Percentiles rank a stretch among this genome's conserved stretches.
These are phyloP conservation scores for Hygrophorus pudorinus DNA, from an alignment of 768 basidiomycete species.

Conservation along the genomic window DNA sequence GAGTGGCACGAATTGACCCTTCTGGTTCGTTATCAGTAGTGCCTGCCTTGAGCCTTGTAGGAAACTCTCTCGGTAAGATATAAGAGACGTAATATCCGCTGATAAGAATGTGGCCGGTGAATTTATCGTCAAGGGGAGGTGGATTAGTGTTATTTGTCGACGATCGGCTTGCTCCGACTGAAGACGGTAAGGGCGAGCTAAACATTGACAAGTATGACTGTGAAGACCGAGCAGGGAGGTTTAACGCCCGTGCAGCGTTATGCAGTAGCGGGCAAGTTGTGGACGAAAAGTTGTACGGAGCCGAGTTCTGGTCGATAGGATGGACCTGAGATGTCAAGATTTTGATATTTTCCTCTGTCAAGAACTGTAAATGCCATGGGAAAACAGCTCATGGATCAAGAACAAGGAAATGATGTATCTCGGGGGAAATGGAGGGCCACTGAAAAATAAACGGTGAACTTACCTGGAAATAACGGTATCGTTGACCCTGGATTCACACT, in stretches of 20 bases:
- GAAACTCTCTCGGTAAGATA: constrained; percentile 62
- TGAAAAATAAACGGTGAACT: constrained; percentile 10
- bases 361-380: neutral
- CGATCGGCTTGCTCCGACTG: constrained; percentile 22
- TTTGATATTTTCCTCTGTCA: constrained; percentile 70
- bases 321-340: constrained; percentile 66
- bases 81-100: constrained; percentile 71
- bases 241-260: constrained; percentile 60
- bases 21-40: constrained; percentile 22
- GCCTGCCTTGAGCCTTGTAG: constrained; percentile 16
- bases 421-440: neutral
- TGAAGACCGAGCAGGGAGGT: constrained; percentile 48
- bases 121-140: constrained; percentile 51
- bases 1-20: constrained; percentile 7
- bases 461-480: constrained; percentile 66
- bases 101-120: constrained; percentile 67
- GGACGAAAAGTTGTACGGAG: constrained; percentile 69
- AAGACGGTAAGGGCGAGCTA: constrained; percentile 24
- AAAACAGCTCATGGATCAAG: neutral
- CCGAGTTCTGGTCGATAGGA: constrained; percentile 60
- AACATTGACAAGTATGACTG: constrained; percentile 55
- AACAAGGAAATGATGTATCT: no score
- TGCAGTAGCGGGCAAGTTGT: constrained; percentile 51
- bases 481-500: constrained; percentile 55
- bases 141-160: constrained; percentile 16